Base-by-base conservation (phyloP, 2,329 filamentous ascomycete genomes). In the Claviceps monticola region DNA sequence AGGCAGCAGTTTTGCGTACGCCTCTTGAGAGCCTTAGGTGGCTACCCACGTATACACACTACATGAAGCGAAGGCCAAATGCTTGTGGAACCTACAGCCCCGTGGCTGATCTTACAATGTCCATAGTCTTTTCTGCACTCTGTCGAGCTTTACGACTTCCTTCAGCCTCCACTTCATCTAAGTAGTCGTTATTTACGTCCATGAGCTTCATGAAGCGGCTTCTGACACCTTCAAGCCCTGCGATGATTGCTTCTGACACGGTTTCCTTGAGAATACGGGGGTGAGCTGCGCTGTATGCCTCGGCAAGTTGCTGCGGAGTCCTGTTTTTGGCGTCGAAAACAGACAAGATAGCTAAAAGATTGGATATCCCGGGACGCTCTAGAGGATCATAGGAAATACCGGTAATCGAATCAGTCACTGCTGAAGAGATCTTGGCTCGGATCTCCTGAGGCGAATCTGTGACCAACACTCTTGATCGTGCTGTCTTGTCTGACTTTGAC, bases 401-500 rank as follows among this genome's bases (percentile, higher is more conserved):
- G 2, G 78, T 74, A 0, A 67, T 57, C 0, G 79, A 84, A 66
- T 98, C 93, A 1, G 93, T 97, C 36, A 88, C 64, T 7, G 93
- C 88, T 6, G 71, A 68, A 57, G 74, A 80, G 56, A 97, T 71
- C 64, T 95, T 95, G 46, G 68, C 67, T 19, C 70, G 67, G 55
- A 97, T 90, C 3, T 74, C 71, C 0, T 76, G 68, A 0, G 77
- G 70, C 0, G 73, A 67, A 59, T 96, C 87, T 2, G 84, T 95
- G 54, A 98, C 80, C 13, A 93, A 71, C 58, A 98, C 94, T 17
- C 88, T 79, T 7, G 88, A 94, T 48, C 77, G 78, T 2, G 78
- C 74, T 58, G 86, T 79, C 0, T 74, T 63, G 60, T 88, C 77
- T 0, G 89, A 95, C 68, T 98, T 98, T 52, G 89, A 95, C 93